phyloP scores from a whole-genome alignment of 2,329 filamentous ascomycete species.

The Periconia sp. region DNA sequence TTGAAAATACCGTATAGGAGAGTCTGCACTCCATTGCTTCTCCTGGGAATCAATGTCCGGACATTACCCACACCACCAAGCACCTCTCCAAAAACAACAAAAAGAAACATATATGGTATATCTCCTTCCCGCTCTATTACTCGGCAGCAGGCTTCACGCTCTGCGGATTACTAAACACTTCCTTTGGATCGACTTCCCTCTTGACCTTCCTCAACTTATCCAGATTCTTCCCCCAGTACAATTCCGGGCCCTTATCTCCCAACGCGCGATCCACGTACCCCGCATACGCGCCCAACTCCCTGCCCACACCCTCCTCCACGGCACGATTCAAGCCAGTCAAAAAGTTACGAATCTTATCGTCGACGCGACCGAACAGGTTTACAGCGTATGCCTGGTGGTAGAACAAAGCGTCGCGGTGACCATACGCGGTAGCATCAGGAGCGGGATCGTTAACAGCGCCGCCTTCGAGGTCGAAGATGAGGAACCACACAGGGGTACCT shows the following conservation, averaged over 20 bases:
- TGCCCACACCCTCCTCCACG: constrained; percentile 32
- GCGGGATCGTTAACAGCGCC: constrained; percentile 37
- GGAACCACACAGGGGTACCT: constrained; percentile 36
- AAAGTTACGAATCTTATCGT: constrained; percentile 41
- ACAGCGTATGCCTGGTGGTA: constrained; percentile 43
- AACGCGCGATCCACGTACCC: constrained; percentile 56
- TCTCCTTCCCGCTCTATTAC: not conserved
- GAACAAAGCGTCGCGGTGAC: constrained; percentile 37
- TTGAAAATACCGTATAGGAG: no score
- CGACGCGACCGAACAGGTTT: constrained; percentile 33
- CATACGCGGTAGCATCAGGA: constrained; percentile 34
- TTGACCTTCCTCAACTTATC: constrained; percentile 42
- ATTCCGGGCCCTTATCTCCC: constrained; percentile 44
- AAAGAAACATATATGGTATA: not conserved
- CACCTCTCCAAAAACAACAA: no score
- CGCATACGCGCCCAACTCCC: constrained; percentile 51
- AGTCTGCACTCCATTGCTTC: no score
- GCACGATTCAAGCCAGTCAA: constrained; percentile 45
- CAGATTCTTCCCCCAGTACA: constrained; percentile 50
- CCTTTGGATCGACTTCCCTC: constrained; percentile 41
- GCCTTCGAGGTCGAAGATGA: constrained; percentile 39
- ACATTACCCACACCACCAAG: no score
- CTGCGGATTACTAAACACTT: constrained; percentile 41
- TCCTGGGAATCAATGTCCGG: no score
- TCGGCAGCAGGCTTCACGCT: constrained; percentile 19